These are phyloP conservation scores for Trametes pubescens DNA, from an alignment of 1,284 basidiomycete species.

Conservation along the genomic window DNA sequence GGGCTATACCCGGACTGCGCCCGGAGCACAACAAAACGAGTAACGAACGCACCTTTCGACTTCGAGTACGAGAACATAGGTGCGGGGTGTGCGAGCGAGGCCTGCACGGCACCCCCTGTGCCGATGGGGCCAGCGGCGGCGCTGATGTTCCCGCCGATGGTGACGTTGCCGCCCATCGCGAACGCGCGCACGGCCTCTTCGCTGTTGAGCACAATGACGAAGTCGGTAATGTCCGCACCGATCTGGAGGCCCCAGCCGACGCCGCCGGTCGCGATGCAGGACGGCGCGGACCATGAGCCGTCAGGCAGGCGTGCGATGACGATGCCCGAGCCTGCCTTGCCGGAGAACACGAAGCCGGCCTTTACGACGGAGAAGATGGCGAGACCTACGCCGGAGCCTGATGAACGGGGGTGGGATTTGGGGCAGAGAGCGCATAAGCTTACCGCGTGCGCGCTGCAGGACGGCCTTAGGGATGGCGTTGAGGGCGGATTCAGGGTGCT, in stretches of 20 bases:
- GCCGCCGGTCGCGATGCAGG: constrained; percentile 97
- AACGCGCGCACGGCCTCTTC: constrained; percentile 97
- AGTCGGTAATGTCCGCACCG: constrained; percentile 89
- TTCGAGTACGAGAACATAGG: constrained; percentile 99
- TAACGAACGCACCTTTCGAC: constrained; percentile 78
- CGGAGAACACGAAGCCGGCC: constrained; percentile 96
- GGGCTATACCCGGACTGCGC: too few species aligned
- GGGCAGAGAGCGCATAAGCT: constrained; percentile 28
- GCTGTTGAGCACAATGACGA: constrained; percentile 95
- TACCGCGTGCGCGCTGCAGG: constrained; percentile 87
- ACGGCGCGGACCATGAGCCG: constrained; percentile 97
- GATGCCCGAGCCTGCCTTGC: constrained; percentile 93
- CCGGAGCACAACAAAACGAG: background rate
- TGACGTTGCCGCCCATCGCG: constrained; percentile 94
- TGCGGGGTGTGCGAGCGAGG: constrained; percentile 89
- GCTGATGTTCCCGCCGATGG: constrained; percentile 89
- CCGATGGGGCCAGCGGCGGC: constrained; percentile 94
- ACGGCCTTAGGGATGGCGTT: constrained; percentile 97
- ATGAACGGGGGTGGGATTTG: background rate
- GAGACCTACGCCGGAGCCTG: constrained; percentile 63
- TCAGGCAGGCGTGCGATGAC: constrained; percentile 95
- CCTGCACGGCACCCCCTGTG: constrained; percentile 91
- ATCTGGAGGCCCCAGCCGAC: constrained; percentile 97
- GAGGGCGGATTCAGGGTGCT: constrained; percentile 88
- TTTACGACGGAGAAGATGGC: constrained; percentile 96